Conservation (phyloP, 2,329 filamentous ascomycete species). For the Colletotrichum lini region DNA sequence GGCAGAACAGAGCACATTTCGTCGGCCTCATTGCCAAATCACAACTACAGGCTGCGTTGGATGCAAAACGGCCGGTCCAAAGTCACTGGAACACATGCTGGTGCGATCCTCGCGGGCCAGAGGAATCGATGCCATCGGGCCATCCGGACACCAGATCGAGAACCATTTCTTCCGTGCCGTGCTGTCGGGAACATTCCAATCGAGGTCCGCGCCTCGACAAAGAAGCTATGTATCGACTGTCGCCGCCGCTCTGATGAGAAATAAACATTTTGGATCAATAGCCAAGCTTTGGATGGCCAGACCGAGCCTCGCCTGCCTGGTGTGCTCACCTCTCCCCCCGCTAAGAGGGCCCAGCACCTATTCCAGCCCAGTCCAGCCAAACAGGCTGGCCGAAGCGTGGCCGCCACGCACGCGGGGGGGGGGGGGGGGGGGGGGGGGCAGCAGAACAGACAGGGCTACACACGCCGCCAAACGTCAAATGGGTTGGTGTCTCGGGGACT, state of each 20-base stretch:
- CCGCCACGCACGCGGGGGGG: constrained; percentile 23
- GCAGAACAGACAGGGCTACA: background rate
- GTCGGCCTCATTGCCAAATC: no score
- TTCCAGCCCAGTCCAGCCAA: constrained; percentile 24
- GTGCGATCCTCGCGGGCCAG: background rate
- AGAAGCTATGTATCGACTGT: background rate
- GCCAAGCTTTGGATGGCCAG: background rate
- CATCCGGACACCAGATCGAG: constrained; percentile 15
- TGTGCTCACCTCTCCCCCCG: constrained; percentile 16
- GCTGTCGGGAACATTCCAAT: constrained; percentile 33
- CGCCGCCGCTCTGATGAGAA: constrained; percentile 18
- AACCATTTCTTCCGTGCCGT: constrained; percentile 13
- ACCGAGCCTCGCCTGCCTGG: constrained; percentile 26
- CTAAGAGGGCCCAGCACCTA: constrained; percentile 17
- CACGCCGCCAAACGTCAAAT: constrained; percentile 13
- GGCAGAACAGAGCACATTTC: no score
- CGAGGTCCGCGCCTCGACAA: constrained; percentile 5
- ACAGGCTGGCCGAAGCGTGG: constrained; percentile 17
- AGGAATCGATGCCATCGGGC: background rate
- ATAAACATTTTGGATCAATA: constrained; percentile 5
- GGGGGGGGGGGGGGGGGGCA: background rate
- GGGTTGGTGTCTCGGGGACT: constrained; percentile 33
- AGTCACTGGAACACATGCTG: background rate
- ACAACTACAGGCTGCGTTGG: no score
- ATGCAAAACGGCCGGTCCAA: no score